Evolutionary conservation across 2,329 filamentous ascomycete genomes (phyloP), one percentile per base, ranked within the genome.

Genomic region (Rhinocladiella similis): DNA sequence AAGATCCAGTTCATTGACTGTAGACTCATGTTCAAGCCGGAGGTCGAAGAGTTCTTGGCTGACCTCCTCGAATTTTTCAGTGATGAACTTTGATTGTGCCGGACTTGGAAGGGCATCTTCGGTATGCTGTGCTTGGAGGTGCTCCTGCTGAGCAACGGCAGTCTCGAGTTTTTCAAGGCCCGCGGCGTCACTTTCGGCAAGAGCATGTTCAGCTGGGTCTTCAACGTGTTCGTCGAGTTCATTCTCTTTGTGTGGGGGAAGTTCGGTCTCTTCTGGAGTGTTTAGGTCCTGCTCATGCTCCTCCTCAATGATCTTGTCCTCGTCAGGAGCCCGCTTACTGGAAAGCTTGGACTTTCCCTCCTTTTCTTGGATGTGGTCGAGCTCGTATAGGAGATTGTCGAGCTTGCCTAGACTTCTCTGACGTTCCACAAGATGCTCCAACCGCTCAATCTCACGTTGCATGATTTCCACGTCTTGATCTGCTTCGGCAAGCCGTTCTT

Each of bases 391-490:
- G 6, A 99, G 82, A 51, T 89, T 95, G 70, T 99, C 94, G 3
- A 99, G 83, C 72, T 97, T 96, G 39, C 94, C 94, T 3, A 99
- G 83, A 70, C 92, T 97, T 57, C 94, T 84, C 72, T 99, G 94
- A 47, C 95, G 89, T 72, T 97, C 93, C 50, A 99, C 86, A 6
- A 99, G 91, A 72, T 96, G 90, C 73, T 97, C 94, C 12, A 99
- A 80, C 33, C 93, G 86, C 67, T 97, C 90, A 61, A 99, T 90
- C 69, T 99, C 94, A 35, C 93, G 90, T 71, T 96, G 91, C 93
- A 99, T 97, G 59, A 97, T 78, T 71, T 97, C 94, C 62, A 90
- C 86, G 69, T 99, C 94, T 72, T 97, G 93, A 67, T 99, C 94
- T 2, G 93, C 88, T 73, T 99, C 94, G 0, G 94, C 94, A 7